phyloP scores from a whole-genome alignment of 805 yeast species.

The Yamadazyma nakazawae region DNA sequence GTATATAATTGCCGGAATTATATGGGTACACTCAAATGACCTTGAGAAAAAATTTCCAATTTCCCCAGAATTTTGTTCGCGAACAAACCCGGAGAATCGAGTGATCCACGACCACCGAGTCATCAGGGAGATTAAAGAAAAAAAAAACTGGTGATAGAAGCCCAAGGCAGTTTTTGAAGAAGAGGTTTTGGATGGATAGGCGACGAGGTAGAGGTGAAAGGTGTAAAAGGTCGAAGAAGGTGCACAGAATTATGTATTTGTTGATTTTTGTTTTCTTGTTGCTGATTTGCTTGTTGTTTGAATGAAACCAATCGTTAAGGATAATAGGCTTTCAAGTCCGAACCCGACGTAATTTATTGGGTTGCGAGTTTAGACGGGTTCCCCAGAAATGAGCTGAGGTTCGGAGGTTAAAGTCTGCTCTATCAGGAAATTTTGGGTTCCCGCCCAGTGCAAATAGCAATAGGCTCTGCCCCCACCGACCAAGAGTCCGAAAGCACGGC shows the following conservation, averaged over 20 bases:
- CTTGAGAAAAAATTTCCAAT: constrained; percentile 3
- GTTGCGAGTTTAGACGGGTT: constrained; percentile 3
- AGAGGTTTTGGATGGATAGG: too few species aligned
- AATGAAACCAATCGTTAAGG: too few species aligned
- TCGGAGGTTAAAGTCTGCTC: neutral
- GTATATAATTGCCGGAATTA: neutral
- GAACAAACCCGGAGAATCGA: constrained; percentile 5
- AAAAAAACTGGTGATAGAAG: neutral
- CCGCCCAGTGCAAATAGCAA: neutral
- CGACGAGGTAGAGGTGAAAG: too few species aligned
- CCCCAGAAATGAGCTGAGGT: constrained; percentile 7
- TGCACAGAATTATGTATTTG: too few species aligned
- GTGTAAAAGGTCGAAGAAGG: too few species aligned
- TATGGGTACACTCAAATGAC: constrained; percentile 4
- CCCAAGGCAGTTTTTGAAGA: neutral
- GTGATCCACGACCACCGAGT: neutral
- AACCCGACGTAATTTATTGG: neutral
- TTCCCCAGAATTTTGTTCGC: constrained; percentile 6
- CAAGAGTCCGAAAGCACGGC: too few species aligned
- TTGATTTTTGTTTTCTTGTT: too few species aligned
- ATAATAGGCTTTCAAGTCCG: neutral
- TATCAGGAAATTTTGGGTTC: constrained; percentile 6
- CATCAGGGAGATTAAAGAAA: neutral
- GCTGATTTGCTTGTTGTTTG: neutral
- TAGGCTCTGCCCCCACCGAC: neutral